These are phyloP conservation scores for Elongisporangium senticosum DNA, from an alignment of 352 stramenopile species.

Conservation along the genomic window DNA sequence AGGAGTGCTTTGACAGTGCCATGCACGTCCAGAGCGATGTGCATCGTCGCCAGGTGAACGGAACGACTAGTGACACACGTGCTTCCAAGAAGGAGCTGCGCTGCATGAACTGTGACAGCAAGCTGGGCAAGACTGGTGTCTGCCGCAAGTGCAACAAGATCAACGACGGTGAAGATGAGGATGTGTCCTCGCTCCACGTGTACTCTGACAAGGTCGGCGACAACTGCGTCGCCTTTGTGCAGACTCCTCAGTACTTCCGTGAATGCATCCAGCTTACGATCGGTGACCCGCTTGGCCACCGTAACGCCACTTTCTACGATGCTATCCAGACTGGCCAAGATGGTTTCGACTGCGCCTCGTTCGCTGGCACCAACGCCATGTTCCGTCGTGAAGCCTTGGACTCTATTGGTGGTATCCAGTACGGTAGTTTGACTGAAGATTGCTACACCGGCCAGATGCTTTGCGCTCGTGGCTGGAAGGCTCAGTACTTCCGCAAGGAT, in stretches of 20 bases:
- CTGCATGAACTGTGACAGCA: slow-evolving; percentile 69
- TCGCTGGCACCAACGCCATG: slow-evolving; percentile 78
- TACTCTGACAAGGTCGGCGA: slow-evolving; percentile 78
- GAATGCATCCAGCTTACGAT: slow-evolving; percentile 82
- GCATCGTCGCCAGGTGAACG: slow-evolving; percentile 80
- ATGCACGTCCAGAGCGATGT: slow-evolving; percentile 73
- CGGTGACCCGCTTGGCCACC: slow-evolving; percentile 73
- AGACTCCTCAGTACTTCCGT: slow-evolving; percentile 84
- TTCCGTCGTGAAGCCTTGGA: slow-evolving; percentile 83
- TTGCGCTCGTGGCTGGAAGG: slow-evolving; percentile 80
- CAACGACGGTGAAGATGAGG: slow-evolving; percentile 31
- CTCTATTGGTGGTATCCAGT: slow-evolving; percentile 83
- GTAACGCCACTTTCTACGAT: slow-evolving; percentile 85
- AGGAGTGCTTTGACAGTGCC: slow-evolving; percentile 84
- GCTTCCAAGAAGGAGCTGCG: slow-evolving; percentile 64
- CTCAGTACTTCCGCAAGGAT: slow-evolving; percentile 85
- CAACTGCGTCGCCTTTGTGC: slow-evolving; percentile 76
- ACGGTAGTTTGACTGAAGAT: slow-evolving; percentile 84
- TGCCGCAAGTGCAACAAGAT: slow-evolving; percentile 70
- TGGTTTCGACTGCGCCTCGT: slow-evolving; percentile 81
- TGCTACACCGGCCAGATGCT: slow-evolving; percentile 78
- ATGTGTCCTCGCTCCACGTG: slow-evolving; percentile 57
- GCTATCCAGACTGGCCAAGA: slow-evolving; percentile 83
- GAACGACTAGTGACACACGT: slow-evolving; percentile 66
- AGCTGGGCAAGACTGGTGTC: slow-evolving; percentile 62